These are phyloP conservation scores for Sporothrix schenckii DNA, from an alignment of 2,329 filamentous ascomycete genomes.

Conservation along the genomic window DNA sequence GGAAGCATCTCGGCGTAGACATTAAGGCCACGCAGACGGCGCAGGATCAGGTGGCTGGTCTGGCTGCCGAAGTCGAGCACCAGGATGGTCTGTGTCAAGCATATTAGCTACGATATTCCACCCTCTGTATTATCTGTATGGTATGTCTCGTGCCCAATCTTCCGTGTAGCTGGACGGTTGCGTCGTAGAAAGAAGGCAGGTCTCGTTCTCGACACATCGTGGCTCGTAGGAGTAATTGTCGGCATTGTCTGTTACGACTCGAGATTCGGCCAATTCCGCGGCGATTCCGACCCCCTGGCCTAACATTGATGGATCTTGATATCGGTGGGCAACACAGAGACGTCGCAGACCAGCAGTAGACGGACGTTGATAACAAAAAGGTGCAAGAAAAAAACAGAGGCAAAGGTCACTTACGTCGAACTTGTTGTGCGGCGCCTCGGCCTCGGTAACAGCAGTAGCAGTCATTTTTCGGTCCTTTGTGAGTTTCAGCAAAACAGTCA, in stretches of 20 bases:
- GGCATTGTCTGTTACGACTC: not conserved
- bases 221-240: not conserved
- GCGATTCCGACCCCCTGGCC: not conserved
- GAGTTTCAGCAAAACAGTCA: not conserved
- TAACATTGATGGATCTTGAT: not conserved
- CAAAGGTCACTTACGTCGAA: constrained; percentile 29
- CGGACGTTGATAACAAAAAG: not conserved
- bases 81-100: constrained; percentile 61
- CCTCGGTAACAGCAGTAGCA: constrained; percentile 19
- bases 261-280: not conserved
- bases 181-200: no score
- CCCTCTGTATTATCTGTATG: not conserved
- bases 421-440: constrained; percentile 31
- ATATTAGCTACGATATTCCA: not conserved
- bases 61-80: constrained; percentile 73
- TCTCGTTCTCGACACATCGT: not conserved
- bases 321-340: not conserved
- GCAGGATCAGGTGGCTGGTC: constrained; percentile 73
- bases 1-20: constrained; percentile 83
- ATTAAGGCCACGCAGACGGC: constrained; percentile 72
- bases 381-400: not conserved
- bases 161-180: no score
- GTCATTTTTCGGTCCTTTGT: constrained; percentile 23
- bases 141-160: not conserved
- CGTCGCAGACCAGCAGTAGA: not conserved